Evolutionary conservation across 208 protist species (phyloP).

Genomic region (Crithidia expoeki): DNA sequence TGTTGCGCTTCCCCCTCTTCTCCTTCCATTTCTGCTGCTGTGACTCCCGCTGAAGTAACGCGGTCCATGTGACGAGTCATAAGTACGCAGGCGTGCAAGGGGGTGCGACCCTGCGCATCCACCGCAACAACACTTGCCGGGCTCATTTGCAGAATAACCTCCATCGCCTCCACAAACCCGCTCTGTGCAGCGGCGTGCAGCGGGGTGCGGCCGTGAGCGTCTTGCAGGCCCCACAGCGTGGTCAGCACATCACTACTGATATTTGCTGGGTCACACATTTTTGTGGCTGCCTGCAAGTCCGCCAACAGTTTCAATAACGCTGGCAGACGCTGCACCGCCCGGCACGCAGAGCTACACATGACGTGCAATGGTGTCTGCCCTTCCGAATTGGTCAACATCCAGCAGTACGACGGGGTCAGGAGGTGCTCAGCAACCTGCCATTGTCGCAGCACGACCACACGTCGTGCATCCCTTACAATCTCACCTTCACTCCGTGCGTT

Average conservation of each 20-base stretch:
- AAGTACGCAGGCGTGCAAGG: constrained; percentile 54
- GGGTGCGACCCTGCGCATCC: constrained; percentile 57
- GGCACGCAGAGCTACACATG: constrained; percentile 50
- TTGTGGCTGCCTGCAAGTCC: constrained; percentile 23
- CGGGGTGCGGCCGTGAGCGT: constrained; percentile 53
- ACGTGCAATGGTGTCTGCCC: constrained; percentile 65
- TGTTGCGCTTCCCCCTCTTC: constrained; percentile 2
- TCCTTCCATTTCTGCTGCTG: background rate
- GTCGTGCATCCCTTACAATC: background rate
- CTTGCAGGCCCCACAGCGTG: constrained; percentile 37
- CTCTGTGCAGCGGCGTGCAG: constrained; percentile 64
- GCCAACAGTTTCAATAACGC: constrained; percentile 46
- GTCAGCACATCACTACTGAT: constrained; percentile 7
- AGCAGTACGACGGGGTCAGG: constrained; percentile 28
- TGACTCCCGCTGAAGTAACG: background rate
- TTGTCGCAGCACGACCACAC: constrained; percentile 12
- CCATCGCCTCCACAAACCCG: constrained; percentile 50
- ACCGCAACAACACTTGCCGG: constrained; percentile 37
- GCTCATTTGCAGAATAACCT: constrained; percentile 32
- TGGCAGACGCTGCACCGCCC: constrained; percentile 26
- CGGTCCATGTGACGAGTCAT: background rate
- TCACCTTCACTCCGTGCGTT: background rate
- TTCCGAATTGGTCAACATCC: constrained; percentile 51
- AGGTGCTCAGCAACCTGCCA: constrained; percentile 24
- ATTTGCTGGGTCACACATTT: background rate